A percentile compares a stretch with the other conserved stretches of the same genome.
Evolutionary conservation across 257 asterid species (phyloP).

Genomic region (Rubia yunnanensis): DNA sequence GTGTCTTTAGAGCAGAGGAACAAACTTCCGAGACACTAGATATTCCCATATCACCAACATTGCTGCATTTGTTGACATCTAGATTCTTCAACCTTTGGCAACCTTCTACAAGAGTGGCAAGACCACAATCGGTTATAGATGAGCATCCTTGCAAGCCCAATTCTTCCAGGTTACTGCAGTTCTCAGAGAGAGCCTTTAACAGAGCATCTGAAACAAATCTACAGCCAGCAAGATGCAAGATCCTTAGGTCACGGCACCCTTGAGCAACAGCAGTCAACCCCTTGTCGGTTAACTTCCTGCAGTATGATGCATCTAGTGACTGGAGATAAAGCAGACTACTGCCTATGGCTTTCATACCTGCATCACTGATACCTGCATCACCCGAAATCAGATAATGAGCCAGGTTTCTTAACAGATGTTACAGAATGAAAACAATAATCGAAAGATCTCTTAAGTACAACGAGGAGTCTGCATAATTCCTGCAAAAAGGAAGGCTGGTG

Average conservation of each 20-base stretch:
- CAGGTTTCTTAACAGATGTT: background rate
- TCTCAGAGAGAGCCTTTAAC: constrained; percentile 51
- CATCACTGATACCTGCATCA: constrained; percentile 69
- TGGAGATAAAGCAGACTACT: constrained; percentile 53
- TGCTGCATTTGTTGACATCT: constrained; percentile 75
- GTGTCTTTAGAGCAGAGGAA: constrained; percentile 47
- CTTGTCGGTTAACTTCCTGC: constrained; percentile 80
- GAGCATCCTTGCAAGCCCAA: constrained; percentile 72
- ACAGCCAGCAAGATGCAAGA: constrained; percentile 65
- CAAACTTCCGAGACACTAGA: constrained; percentile 52
- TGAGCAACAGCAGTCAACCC: constrained; percentile 67
- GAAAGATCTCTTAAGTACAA: background rate
- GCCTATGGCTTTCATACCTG: constrained; percentile 61
- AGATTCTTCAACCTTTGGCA: constrained; percentile 58
- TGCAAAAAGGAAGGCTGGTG: background rate
- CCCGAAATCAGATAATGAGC: constrained; percentile 9
- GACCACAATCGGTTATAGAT: constrained; percentile 63
- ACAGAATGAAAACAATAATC: background rate
- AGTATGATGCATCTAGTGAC: constrained; percentile 73
- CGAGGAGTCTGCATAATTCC: background rate
- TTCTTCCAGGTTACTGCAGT: constrained; percentile 64
- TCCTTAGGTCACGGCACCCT: constrained; percentile 58
- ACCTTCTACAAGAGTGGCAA: constrained; percentile 61
- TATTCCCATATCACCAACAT: constrained; percentile 61
- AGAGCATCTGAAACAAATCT: constrained; percentile 62